These are phyloP conservation scores for Termitomyces titanicus DNA, from an alignment of 768 basidiomycete genomes.

Conservation along the genomic window DNA sequence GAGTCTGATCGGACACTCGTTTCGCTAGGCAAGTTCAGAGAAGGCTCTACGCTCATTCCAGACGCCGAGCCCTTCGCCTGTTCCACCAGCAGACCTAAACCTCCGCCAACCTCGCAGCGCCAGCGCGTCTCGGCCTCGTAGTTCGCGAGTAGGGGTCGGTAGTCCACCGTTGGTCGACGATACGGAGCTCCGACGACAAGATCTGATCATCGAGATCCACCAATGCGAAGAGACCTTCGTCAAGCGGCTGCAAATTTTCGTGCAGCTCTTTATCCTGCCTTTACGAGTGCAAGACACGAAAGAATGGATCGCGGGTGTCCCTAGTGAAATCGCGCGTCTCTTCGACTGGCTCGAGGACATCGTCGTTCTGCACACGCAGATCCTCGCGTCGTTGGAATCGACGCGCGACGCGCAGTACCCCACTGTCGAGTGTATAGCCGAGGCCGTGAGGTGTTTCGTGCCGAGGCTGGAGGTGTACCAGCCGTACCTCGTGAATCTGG, in stretches of 20 bases:
- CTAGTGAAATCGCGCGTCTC: slow-evolving; percentile 60
- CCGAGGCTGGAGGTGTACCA: slow-evolving; percentile 78
- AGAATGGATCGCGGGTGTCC: slow-evolving; percentile 80
- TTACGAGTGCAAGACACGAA: slow-evolving; percentile 68
- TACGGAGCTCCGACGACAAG: slow-evolving; percentile 13
- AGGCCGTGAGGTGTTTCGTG: slow-evolving; percentile 57
- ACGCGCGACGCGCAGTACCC: slow-evolving; percentile 37
- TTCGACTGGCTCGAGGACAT: slow-evolving; percentile 93
- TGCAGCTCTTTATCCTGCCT: slow-evolving; percentile 74
- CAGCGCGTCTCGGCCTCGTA: no score
- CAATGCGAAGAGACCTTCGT: slow-evolving; percentile 71
- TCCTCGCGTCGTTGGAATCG: slow-evolving; percentile 38
- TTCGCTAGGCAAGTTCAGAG: slow-evolving; percentile 1
- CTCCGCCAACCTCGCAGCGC: neutral
- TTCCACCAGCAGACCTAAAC: neutral
- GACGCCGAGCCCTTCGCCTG: slow-evolving; percentile 1
- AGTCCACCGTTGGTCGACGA: no score
- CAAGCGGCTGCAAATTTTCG: slow-evolving; percentile 56
- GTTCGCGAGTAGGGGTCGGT: no score
- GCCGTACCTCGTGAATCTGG: slow-evolving; percentile 76
- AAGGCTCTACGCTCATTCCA: neutral
- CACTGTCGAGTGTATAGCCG: slow-evolving; percentile 52
- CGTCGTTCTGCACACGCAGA: slow-evolving; percentile 65
- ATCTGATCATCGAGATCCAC: slow-evolving; percentile 57
- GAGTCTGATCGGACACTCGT: neutral